phyloP scores from a whole-genome alignment of 306 rosid species.

The Styphnolobium japonicum region DNA sequence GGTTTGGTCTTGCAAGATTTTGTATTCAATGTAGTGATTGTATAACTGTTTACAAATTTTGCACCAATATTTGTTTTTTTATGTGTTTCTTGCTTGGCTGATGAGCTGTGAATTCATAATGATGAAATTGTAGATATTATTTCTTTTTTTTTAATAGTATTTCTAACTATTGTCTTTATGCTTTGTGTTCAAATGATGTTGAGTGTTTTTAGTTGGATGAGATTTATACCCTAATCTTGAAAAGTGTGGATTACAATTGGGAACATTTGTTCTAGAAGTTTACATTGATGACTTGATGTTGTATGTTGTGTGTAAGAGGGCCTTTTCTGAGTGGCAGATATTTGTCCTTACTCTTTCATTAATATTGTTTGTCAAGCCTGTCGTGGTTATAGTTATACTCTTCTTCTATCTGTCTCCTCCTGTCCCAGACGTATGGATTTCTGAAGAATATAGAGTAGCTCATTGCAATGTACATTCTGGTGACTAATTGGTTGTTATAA shows the following conservation, averaged over 20 bases:
- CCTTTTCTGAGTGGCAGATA: background rate
- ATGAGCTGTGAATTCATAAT: background rate
- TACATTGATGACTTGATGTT: background rate
- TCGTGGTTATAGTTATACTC: background rate
- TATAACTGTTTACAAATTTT: background rate
- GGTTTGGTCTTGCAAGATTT: constrained; percentile 50
- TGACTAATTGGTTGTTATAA: constrained; percentile 19
- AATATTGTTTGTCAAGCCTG: constrained; percentile 4
- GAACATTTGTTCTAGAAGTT: background rate
- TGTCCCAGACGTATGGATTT: constrained; percentile 4
- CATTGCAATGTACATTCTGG: constrained; percentile 2
- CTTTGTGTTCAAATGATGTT: background rate
- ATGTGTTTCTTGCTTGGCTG: constrained; percentile 1
- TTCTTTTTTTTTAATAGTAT: background rate
- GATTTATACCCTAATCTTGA: background rate
- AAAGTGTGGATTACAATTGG: background rate
- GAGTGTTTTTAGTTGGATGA: background rate
- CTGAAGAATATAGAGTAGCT: background rate
- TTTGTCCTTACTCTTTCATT: constrained; percentile 11
- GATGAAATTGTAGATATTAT: background rate
- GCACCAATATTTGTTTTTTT: constrained; percentile 2
- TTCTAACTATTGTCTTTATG: background rate
- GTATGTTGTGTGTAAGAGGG: background rate
- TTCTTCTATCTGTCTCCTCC: constrained; percentile 7
- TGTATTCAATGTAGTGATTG: constrained; percentile 2